phyloP scores from a whole-genome alignment of 2,329 filamentous ascomycete genomes.

The Colletotrichum euphorbiae region DNA sequence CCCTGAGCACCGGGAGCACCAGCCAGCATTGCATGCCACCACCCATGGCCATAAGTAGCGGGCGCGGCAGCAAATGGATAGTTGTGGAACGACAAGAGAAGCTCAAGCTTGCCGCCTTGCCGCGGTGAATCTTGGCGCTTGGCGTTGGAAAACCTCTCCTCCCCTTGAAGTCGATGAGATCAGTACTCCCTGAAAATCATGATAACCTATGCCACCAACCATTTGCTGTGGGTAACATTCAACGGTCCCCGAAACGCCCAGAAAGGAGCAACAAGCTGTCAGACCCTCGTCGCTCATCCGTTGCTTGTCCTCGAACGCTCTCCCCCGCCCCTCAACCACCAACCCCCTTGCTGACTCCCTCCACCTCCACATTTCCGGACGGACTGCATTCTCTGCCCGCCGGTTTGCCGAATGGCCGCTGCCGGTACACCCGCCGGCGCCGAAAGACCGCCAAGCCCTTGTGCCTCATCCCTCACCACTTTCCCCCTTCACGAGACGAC shows the following conservation, averaged over 20 bases:
- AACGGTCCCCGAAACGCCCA: background rate
- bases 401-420: slow-evolving; percentile 20
- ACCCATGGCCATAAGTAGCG: slow-evolving; percentile 8
- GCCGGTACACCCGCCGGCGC: slow-evolving; percentile 31
- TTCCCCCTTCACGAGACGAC: no score
- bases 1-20: background rate
- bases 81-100: slow-evolving; percentile 9
- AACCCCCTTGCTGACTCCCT: background rate
- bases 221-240: no score
- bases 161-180: no score
- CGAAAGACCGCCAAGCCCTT: slow-evolving; percentile 17
- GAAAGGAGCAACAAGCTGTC: slow-evolving; percentile 24
- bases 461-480: background rate
- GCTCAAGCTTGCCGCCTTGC: slow-evolving; percentile 27
- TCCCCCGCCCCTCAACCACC: background rate
- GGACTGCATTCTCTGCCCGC: slow-evolving; percentile 24
- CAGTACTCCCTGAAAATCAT: no score
- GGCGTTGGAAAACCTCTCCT: background rate
- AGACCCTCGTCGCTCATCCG: slow-evolving; percentile 15
- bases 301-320: no score
- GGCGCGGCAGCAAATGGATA: slow-evolving; percentile 25
- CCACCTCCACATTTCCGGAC: slow-evolving; percentile 25
- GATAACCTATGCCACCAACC: no score
- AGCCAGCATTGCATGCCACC: background rate
- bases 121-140: slow-evolving; percentile 18